A percentile compares a stretch with the other conserved stretches of the same genome.
Evolutionary conservation across 495 filamentous ascomycete genomes (phyloP).

Genomic region (Ramalina peruviana): DNA sequence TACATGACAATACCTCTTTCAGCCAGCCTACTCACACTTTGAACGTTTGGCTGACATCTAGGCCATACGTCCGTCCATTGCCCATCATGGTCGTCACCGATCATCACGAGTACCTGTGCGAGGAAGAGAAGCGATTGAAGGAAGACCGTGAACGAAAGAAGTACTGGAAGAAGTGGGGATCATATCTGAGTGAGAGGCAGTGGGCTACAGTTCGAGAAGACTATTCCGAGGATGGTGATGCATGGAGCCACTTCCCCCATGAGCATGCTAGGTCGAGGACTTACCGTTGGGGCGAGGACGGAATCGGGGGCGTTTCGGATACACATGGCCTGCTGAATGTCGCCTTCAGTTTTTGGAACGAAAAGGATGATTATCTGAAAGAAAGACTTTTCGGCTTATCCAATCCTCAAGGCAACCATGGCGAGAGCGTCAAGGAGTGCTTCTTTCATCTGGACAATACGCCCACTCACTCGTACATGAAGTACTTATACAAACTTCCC

Average conservation of each 20-base stretch:
- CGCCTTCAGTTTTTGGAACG: slow-evolving; percentile 95
- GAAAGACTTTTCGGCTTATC: slow-evolving; percentile 88
- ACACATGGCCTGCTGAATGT: slow-evolving; percentile 83
- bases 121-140: slow-evolving; percentile 78
- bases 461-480: slow-evolving; percentile 95
- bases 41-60: not conserved
- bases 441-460: slow-evolving; percentile 96
- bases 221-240: slow-evolving; percentile 79
- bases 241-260: slow-evolving; percentile 94
- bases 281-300: slow-evolving; percentile 93
- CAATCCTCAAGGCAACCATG: slow-evolving; percentile 93
- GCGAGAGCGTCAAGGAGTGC: slow-evolving; percentile 88
- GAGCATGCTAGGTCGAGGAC: slow-evolving; percentile 77
- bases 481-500: slow-evolving; percentile 93
- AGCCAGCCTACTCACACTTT: no score
- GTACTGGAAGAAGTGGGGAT: slow-evolving; percentile 70
- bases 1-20: not conserved
- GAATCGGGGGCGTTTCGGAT: slow-evolving; percentile 91
- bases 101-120: slow-evolving; percentile 64
- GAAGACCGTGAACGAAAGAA: slow-evolving; percentile 65
- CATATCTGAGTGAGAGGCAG: slow-evolving; percentile 44
- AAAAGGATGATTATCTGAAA: slow-evolving; percentile 85
- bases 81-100: slow-evolving; percentile 73
- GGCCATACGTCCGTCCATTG: no score
- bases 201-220: slow-evolving; percentile 96